Conservation (phyloP, 805 yeast species). For the Wickerhamiella allomyrinae region DNA sequence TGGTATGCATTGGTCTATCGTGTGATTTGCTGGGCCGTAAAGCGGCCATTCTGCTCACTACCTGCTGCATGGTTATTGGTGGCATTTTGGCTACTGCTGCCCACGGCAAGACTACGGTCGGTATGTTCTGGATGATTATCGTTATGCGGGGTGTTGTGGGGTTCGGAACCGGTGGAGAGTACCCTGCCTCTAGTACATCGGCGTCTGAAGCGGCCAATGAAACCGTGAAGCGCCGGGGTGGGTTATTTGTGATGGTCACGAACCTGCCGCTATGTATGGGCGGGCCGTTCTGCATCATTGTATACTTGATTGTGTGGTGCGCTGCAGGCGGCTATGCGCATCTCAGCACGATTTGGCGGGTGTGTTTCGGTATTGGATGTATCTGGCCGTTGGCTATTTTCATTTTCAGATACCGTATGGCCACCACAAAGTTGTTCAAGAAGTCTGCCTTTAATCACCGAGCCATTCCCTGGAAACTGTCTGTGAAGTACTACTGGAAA, state of each 20-base stretch:
- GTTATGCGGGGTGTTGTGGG: conserved; percentile 67
- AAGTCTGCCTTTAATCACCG: conserved; percentile 45
- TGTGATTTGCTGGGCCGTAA: conserved; percentile 58
- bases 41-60: conserved; percentile 49
- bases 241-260: conserved; percentile 49
- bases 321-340: conserved; percentile 34
- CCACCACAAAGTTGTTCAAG: conserved; percentile 47
- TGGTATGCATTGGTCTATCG: conserved; percentile 46
- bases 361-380: conserved; percentile 56
- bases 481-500: conserved; percentile 53
- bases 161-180: conserved; percentile 68
- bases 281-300: conserved; percentile 58
- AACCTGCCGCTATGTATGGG: conserved; percentile 64
- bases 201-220: conserved; percentile 68
- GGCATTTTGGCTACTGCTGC: conserved; percentile 56
- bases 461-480: conserved; percentile 42
- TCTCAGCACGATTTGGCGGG: conserved; percentile 48
- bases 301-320: conserved; percentile 53
- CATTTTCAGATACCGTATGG: conserved; percentile 57
- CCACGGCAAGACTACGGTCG: conserved; percentile 42
- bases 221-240: conserved; percentile 42
- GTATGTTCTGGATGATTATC: conserved; percentile 66
- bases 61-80: conserved; percentile 47
- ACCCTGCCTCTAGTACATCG: conserved; percentile 52
- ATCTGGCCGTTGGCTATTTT: conserved; percentile 64